phyloP scores from a whole-genome alignment of 1,284 basidiomycete genomes.

The Malassezia cuniculi region DNA sequence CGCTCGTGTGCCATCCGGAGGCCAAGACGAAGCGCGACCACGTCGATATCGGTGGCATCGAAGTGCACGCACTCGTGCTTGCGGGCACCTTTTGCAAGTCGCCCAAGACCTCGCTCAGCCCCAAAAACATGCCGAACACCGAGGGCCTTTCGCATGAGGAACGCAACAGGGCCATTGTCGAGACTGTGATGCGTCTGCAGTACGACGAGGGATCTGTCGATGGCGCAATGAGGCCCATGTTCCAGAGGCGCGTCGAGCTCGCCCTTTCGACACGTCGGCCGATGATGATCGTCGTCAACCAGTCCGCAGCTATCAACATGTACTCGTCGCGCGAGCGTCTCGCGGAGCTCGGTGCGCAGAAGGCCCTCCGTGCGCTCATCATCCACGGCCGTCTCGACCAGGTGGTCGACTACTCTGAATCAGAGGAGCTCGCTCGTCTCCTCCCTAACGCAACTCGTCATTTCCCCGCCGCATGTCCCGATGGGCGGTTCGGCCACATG shows the following conservation, averaged over 20 bases:
- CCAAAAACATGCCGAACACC: slow-evolving; percentile 2
- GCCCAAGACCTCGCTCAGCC: slow-evolving; percentile 25
- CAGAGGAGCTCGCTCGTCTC: slow-evolving; percentile 14
- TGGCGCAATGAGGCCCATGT: background rate
- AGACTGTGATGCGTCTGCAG: slow-evolving; percentile 26
- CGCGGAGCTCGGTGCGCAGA: slow-evolving; percentile 16
- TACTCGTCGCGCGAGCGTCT: slow-evolving; percentile 18
- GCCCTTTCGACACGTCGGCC: slow-evolving; percentile 17
- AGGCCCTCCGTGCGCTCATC: slow-evolving; percentile 17
- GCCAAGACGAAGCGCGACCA: slow-evolving; percentile 9
- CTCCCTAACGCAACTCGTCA: slow-evolving; percentile 25
- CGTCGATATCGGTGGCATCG: slow-evolving; percentile 13
- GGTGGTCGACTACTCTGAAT: slow-evolving; percentile 33
- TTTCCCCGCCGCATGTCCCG: background rate
- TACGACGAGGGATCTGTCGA: slow-evolving; percentile 21
- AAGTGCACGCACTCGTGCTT: slow-evolving; percentile 24
- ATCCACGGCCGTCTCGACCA: slow-evolving; percentile 32
- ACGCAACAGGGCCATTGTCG: slow-evolving; percentile 18
- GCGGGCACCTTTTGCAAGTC: slow-evolving; percentile 36
- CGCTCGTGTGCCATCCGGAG: slow-evolving; percentile 18
- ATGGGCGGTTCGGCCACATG: slow-evolving; percentile 10
- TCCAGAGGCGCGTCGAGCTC: slow-evolving; percentile 13
- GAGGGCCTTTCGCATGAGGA: slow-evolving; percentile 3
- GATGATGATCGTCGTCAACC: slow-evolving; percentile 7
- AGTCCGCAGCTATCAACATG: slow-evolving; percentile 16